Percentiles rank a stretch among this genome's conserved stretches.
phyloP scores from a whole-genome alignment of 2,329 filamentous ascomycete genomes.

The Coniosporium tulheliwenetii region DNA sequence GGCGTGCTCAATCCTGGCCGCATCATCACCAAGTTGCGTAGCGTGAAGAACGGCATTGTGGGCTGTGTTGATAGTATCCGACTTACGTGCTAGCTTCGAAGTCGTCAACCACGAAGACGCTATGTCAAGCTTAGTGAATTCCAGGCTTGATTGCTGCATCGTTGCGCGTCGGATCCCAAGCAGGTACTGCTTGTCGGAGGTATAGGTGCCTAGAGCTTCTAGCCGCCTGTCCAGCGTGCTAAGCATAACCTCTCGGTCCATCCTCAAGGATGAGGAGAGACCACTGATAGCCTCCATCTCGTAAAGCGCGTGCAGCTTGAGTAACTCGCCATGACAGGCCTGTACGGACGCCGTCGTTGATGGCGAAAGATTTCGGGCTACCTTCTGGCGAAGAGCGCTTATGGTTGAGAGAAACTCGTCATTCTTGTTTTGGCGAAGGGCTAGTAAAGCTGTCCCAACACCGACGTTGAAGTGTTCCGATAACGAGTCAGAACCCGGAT shows the following conservation, averaged over 20 bases:
- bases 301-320: conserved; percentile 73
- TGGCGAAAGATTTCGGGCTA: conserved; percentile 59
- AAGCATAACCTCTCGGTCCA: conserved; percentile 2
- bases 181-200: conserved; percentile 85
- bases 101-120: conserved; percentile 76
- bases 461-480: conserved; percentile 67
- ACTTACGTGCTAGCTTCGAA: conserved; percentile 73
- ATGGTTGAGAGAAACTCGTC: conserved; percentile 42
- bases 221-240: conserved; percentile 54
- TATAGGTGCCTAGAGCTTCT: conserved; percentile 77
- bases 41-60: conserved; percentile 91
- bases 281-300: conserved; percentile 68
- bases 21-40: conserved; percentile 65
- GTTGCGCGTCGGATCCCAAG: conserved; percentile 72
- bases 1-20: conserved; percentile 87
- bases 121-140: conserved; percentile 57
- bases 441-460: conserved; percentile 52
- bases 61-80: conserved; percentile 68
- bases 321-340: conserved; percentile 67
- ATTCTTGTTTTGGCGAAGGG: conserved; percentile 36
- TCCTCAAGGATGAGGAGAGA: conserved; percentile 9
- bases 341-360: conserved; percentile 69
- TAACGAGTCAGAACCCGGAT: conserved; percentile 26
- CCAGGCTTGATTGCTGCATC: conserved; percentile 47
- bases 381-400: conserved; percentile 48